A percentile compares a stretch with the other conserved stretches of the same genome.
Conservation (phyloP, 768 basidiomycete species). For the Cystoderma amianthinum region DNA sequence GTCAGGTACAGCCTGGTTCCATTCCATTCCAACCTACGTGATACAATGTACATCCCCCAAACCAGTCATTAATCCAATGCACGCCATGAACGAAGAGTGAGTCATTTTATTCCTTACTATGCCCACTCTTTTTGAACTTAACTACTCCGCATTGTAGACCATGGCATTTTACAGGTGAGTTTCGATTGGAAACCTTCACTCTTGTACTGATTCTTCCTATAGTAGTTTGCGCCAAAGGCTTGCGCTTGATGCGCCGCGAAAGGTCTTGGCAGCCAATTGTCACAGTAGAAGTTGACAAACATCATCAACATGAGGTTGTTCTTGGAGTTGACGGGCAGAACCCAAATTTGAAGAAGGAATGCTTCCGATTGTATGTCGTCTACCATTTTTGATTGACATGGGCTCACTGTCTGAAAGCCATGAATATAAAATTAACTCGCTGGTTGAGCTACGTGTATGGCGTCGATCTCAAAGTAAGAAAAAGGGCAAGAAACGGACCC, state of each 20-base stretch:
- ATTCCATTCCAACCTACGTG: too few species aligned
- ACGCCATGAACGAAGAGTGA: not conserved
- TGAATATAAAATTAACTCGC: constrained; percentile 28
- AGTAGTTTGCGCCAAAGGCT: constrained; percentile 37
- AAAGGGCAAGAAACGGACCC: constrained; percentile 46
- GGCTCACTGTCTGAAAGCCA: constrained; percentile 21
- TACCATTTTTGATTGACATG: not conserved
- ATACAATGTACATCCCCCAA: too few species aligned
- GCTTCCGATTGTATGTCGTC: constrained; percentile 44
- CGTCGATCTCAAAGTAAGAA: constrained; percentile 56
- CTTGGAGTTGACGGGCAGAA: constrained; percentile 69
- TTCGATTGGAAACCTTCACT: not conserved
- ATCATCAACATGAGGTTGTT: constrained; percentile 43
- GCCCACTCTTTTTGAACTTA: not conserved
- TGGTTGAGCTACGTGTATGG: constrained; percentile 49
- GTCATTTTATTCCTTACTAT: not conserved
- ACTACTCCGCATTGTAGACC: too few species aligned
- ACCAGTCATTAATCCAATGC: not conserved
- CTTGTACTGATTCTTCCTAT: not conserved
- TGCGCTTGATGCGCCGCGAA: constrained; percentile 47
- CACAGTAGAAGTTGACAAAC: constrained; percentile 45
- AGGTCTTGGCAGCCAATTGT: constrained; percentile 66
- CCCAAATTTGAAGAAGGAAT: constrained; percentile 54
- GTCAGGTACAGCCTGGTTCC: too few species aligned
- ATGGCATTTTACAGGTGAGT: constrained; percentile 25